Evolutionary conservation across 192 early-diverging fungal genomes (phyloP).

Genomic region (Entomortierella beljakovae): DNA sequence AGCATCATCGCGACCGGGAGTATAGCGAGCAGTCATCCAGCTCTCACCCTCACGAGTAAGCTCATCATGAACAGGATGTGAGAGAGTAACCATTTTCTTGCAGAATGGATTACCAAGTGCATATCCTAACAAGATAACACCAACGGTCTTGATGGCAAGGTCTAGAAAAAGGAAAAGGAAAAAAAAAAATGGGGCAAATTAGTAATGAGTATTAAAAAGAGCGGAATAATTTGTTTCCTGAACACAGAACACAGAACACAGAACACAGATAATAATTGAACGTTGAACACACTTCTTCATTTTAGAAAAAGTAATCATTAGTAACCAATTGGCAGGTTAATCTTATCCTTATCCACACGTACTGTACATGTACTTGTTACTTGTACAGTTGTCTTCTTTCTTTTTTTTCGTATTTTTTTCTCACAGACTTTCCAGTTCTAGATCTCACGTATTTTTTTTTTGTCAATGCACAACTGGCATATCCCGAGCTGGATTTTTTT

Average conservation of each 20-base stretch:
- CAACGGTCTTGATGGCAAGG: conserved; percentile 23
- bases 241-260: no score
- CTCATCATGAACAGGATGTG: conserved; percentile 33
- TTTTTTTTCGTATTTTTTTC: no score
- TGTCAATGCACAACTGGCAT: background rate
- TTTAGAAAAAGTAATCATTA: no score
- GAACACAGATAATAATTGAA: background rate
- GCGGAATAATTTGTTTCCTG: no score
- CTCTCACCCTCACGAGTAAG: conserved; percentile 18
- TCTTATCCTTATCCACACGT: no score
- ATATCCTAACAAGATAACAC: conserved; percentile 27
- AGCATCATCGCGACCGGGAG: conserved; percentile 67
- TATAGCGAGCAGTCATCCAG: conserved; percentile 50
- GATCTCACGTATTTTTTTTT: background rate
- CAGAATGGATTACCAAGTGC: conserved; percentile 13
- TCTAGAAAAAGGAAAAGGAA: conserved; percentile 6
- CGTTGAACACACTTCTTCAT: background rate
- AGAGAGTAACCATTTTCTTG: conserved; percentile 33
- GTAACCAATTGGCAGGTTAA: no score
- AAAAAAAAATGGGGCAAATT: background rate
- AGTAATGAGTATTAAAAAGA: no score
- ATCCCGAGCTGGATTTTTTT: conserved; percentile 1
- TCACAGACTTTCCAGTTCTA: no score
- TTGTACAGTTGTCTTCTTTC: no score
- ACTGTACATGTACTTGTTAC: no score